A percentile compares a stretch with the other conserved stretches of the same genome.
phyloP scores from a whole-genome alignment of 257 asterid species.

The Galeopsis tetrahit region DNA sequence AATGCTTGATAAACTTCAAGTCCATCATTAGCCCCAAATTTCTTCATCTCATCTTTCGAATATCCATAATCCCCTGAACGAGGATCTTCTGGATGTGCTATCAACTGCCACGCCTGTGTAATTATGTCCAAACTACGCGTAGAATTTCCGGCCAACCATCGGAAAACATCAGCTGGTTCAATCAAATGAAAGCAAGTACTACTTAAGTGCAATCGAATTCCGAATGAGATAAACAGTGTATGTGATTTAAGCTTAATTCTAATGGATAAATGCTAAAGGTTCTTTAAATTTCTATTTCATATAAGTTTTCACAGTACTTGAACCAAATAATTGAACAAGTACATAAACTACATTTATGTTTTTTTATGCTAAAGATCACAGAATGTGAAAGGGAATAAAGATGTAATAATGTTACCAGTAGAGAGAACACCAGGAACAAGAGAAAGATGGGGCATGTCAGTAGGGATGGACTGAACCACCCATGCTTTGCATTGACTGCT shows the following conservation, averaged over 20 bases:
- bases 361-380: background rate
- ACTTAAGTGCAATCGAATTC: background rate
- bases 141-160: slow-evolving; percentile 93
- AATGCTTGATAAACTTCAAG: slow-evolving; percentile 56
- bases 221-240: background rate
- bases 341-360: background rate
- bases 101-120: slow-evolving; percentile 84
- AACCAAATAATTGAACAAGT: background rate
- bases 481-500: slow-evolving; percentile 68
- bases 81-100: slow-evolving; percentile 69
- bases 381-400: background rate
- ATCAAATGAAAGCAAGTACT: slow-evolving; percentile 22
- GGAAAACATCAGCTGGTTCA: slow-evolving; percentile 78
- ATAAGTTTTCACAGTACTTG: no score
- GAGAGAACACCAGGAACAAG: slow-evolving; percentile 76
- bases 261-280: background rate
- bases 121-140: slow-evolving; percentile 71
- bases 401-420: slow-evolving; percentile 47
- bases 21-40: slow-evolving; percentile 78
- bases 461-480: slow-evolving; percentile 89
- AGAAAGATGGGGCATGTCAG: slow-evolving; percentile 72
- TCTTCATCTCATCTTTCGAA: slow-evolving; percentile 66
- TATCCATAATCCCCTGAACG: slow-evolving; percentile 86
- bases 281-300: no score
- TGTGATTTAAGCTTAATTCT: background rate